Evolutionary conservation across 768 basidiomycete genomes (phyloP).

Genomic region (Crucibulum laeve): DNA sequence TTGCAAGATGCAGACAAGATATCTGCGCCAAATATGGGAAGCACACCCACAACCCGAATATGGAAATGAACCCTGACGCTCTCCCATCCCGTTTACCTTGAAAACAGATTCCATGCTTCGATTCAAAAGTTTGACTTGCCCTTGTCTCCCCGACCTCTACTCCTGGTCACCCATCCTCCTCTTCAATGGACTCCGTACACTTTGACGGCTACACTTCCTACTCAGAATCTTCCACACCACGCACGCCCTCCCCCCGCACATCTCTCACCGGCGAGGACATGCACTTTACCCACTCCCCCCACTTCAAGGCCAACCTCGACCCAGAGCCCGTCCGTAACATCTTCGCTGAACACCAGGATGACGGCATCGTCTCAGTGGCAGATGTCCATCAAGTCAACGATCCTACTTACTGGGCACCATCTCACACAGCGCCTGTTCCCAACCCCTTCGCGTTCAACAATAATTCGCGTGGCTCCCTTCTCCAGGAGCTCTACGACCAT

Average conservation of each 20-base stretch:
- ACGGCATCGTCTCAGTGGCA: slow-evolving; percentile 32
- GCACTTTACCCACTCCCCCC: slow-evolving; percentile 17
- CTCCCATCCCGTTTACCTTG: slow-evolving; percentile 6
- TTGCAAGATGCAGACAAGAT: no score
- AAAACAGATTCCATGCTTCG: slow-evolving; percentile 9
- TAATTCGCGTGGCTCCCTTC: slow-evolving; percentile 46
- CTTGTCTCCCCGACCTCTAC: slow-evolving; percentile 5
- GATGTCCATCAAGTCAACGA: no score
- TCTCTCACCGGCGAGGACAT: slow-evolving; percentile 20
- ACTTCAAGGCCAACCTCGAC: slow-evolving; percentile 26
- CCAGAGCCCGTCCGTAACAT: slow-evolving; percentile 43
- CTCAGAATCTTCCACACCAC: slow-evolving; percentile 66
- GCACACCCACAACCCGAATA: background rate
- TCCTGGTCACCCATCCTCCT: slow-evolving; percentile 7
- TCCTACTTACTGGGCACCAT: slow-evolving; percentile 27
- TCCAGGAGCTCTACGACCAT: slow-evolving; percentile 69
- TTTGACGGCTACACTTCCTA: slow-evolving; percentile 65
- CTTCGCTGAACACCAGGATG: slow-evolving; percentile 43
- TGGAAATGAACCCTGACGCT: no score
- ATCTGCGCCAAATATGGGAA: no score
- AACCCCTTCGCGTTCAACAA: slow-evolving; percentile 24
- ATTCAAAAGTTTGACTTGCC: slow-evolving; percentile 6
- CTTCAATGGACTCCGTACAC: slow-evolving; percentile 37
- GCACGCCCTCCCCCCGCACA: slow-evolving; percentile 65
- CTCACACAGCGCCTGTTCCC: slow-evolving; percentile 18